Percentiles rank a stretch among this genome's conserved stretches.
phyloP scores from a whole-genome alignment of 768 basidiomycete species.

The Termitomyces sp. region DNA sequence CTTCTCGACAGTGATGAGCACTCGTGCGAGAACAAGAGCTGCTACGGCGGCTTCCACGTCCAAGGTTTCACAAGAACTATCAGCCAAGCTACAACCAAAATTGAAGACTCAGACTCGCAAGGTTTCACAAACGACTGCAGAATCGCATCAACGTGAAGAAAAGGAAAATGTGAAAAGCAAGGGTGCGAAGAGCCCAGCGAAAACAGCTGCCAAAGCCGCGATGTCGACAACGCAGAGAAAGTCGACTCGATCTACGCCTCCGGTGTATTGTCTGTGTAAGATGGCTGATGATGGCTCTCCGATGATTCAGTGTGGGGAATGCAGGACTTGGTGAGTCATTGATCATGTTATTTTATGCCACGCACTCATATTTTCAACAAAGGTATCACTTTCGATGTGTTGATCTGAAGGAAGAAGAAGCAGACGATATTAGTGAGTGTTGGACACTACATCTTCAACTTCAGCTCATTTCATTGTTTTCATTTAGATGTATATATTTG shows the following conservation, averaged over 20 bases:
- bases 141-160: constrained; percentile 17
- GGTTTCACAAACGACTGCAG: constrained; percentile 4
- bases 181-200: constrained; percentile 6
- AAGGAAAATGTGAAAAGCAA: constrained; percentile 22
- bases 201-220: constrained; percentile 7
- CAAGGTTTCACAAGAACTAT: constrained; percentile 6
- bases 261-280: constrained; percentile 56
- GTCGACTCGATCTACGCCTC: constrained; percentile 8
- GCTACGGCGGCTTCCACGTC: constrained; percentile 17
- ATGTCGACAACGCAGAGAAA: constrained; percentile 2
- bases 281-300: constrained; percentile 72
- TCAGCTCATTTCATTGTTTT: background rate
- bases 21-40: constrained; percentile 40
- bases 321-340: constrained; percentile 57
- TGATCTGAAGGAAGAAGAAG: constrained; percentile 52
- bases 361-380: constrained; percentile 4
- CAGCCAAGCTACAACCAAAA: constrained; percentile 11
- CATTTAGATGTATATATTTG: constrained; percentile 52
- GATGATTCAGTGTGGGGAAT: constrained; percentile 72
- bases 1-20: constrained; percentile 28
- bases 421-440: constrained; percentile 74
- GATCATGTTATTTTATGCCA: background rate
- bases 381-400: constrained; percentile 89
- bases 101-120: constrained; percentile 12
- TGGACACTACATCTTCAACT: background rate